Conservation (phyloP, 1,284 basidiomycete genomes). For the Trametes pubescens region DNA sequence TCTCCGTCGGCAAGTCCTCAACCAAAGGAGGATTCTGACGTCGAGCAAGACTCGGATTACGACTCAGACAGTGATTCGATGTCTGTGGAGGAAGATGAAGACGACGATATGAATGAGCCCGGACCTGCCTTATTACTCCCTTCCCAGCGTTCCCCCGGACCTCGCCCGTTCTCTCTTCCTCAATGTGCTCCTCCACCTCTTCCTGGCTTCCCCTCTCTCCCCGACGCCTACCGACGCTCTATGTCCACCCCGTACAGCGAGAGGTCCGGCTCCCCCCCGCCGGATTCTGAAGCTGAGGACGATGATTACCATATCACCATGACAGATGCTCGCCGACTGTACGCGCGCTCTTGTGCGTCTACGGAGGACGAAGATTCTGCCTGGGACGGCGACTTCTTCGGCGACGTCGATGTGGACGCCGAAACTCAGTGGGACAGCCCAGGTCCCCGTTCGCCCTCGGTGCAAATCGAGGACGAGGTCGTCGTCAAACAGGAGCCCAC, state of each 20-base stretch:
- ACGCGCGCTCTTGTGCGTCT: conserved; percentile 33
- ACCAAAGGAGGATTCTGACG: conserved; percentile 46
- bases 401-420: conserved; percentile 50
- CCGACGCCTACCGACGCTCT: conserved; percentile 54
- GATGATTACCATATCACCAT: conserved; percentile 47
- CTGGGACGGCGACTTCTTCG: conserved; percentile 43
- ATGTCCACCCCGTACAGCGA: conserved; percentile 61
- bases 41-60: conserved; percentile 20
- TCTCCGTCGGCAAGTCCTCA: conserved; percentile 36
- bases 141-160: conserved; percentile 53
- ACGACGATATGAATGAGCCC: conserved; percentile 32
- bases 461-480: conserved; percentile 44
- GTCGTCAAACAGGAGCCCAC: conserved; percentile 65
- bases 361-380: conserved; percentile 38
- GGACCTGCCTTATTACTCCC: conserved; percentile 38
- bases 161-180: conserved; percentile 57
- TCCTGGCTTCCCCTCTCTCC: conserved; percentile 28
- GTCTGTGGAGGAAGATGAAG: conserved; percentile 38
- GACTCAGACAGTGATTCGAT: conserved; percentile 40
- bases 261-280: conserved; percentile 67
- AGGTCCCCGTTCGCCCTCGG: conserved; percentile 64
- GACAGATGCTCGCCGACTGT: conserved; percentile 49
- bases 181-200: conserved; percentile 44
- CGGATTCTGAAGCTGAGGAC: conserved; percentile 69
- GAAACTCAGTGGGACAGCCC: conserved; percentile 66